A percentile compares a stretch with the other conserved stretches of the same genome.
Evolutionary conservation across 441 rosid genomes (phyloP).

Genomic region (Sinapis alba): DNA sequence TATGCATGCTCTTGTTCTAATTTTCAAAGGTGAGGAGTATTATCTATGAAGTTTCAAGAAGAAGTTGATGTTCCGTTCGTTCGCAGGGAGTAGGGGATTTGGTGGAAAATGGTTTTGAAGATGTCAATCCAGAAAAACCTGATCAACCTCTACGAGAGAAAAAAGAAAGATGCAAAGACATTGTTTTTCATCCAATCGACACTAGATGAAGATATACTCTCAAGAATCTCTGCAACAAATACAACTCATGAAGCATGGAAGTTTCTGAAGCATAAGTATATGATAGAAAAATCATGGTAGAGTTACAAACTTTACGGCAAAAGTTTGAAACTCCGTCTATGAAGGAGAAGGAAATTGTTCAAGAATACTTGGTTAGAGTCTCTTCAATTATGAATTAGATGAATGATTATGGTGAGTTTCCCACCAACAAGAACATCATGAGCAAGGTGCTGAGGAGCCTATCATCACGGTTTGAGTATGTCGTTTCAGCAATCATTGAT

Average conservation of each 20-base stretch:
- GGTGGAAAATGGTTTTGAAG: background rate
- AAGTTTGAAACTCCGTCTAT: background rate
- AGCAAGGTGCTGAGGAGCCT: constrained; percentile 9
- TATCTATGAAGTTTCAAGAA: background rate
- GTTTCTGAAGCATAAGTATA: background rate
- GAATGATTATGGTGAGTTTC: too few species aligned
- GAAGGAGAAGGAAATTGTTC: background rate
- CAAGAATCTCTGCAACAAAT: background rate
- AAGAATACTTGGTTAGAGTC: constrained; percentile 9
- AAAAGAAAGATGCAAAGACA: background rate
- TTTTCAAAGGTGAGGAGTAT: too few species aligned
- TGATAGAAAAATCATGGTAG: background rate
- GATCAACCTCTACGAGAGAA: background rate
- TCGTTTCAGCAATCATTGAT: background rate
- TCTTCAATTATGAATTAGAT: background rate
- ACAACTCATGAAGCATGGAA: constrained; percentile 1
- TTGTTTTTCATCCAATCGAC: background rate
- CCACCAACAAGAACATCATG: background rate
- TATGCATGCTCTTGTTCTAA: too few species aligned
- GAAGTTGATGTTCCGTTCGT: background rate
- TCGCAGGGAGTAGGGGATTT: background rate
- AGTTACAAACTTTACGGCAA: background rate
- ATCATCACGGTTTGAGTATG: background rate
- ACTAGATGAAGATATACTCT: background rate
- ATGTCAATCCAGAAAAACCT: background rate